Evolutionary conservation across 1,139 yeast genomes (phyloP).

Genomic region (Geotrichum fermentans): DNA sequence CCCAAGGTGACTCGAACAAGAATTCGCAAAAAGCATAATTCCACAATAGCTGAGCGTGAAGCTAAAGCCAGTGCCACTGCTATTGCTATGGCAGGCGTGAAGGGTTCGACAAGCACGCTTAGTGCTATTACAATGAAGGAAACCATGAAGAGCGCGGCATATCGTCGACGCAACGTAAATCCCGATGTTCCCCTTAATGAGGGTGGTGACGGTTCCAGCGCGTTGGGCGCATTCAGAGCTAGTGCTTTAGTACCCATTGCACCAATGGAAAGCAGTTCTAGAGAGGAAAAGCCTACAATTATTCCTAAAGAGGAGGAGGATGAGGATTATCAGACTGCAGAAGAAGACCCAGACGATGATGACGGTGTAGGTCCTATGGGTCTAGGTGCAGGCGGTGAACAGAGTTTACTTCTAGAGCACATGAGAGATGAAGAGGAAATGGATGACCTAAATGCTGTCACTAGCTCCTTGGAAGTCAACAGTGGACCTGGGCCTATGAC

Average conservation of each 20-base stretch:
- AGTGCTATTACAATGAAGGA: slow-evolving; percentile 20
- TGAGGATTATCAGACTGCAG: slow-evolving; percentile 2
- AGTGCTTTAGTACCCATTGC: not conserved
- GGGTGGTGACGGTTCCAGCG: not conserved
- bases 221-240: not conserved
- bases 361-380: not conserved
- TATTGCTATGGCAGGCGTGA: slow-evolving; percentile 19
- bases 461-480: slow-evolving; percentile 6
- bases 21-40: slow-evolving; percentile 14
- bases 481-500: slow-evolving; percentile 9
- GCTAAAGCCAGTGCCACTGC: slow-evolving; percentile 20
- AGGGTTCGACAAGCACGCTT: slow-evolving; percentile 19
- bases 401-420: slow-evolving; percentile 18
- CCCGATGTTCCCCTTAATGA: not conserved
- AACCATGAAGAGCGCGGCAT: slow-evolving; percentile 17
- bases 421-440: slow-evolving; percentile 20
- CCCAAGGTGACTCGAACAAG: slow-evolving; percentile 18
- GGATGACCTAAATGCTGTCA: slow-evolving; percentile 21
- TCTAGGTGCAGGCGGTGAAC: not conserved
- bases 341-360: slow-evolving; percentile 3
- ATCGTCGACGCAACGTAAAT: not conserved
- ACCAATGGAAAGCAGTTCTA: not conserved
- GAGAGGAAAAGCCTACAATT: not conserved
- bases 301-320: not conserved
- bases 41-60: slow-evolving; percentile 16